phyloP scores from a whole-genome alignment of 2,329 filamentous ascomycete genomes.

The Biscogniauxia sp. region DNA sequence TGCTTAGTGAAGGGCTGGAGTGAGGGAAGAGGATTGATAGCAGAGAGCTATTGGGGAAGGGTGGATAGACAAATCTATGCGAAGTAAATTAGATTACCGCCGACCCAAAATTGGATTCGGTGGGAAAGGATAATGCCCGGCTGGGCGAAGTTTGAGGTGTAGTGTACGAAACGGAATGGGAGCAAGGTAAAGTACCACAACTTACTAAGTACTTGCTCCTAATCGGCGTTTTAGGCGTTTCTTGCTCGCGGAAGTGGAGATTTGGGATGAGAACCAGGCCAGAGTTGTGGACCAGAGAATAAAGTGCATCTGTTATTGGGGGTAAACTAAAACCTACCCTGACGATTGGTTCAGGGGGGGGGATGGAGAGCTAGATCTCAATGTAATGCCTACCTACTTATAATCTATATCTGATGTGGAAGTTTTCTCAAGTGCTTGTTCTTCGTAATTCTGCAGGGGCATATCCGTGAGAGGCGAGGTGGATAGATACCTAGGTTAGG shows the following conservation, averaged over 20 bases:
- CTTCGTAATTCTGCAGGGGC: too few species aligned
- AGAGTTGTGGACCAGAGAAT: background rate
- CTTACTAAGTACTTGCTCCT: background rate
- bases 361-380: background rate
- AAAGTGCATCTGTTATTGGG: background rate
- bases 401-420: background rate
- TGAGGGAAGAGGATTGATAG: conserved; percentile 9
- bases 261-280: background rate
- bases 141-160: background rate
- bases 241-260: background rate
- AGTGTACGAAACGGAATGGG: background rate
- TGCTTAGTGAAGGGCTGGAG: conserved; percentile 53
- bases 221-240: background rate
- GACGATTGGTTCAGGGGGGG: background rate
- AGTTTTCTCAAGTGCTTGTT: background rate
- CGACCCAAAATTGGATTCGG: background rate
- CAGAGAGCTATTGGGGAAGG: background rate
- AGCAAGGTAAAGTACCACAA: background rate
- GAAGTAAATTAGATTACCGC: background rate
- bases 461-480: too few species aligned
- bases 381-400: background rate
- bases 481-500: too few species aligned
- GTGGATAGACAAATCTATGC: background rate
- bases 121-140: background rate
- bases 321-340: background rate